Conservation (phyloP, 805 yeast species). For the Candida ovalis region DNA sequence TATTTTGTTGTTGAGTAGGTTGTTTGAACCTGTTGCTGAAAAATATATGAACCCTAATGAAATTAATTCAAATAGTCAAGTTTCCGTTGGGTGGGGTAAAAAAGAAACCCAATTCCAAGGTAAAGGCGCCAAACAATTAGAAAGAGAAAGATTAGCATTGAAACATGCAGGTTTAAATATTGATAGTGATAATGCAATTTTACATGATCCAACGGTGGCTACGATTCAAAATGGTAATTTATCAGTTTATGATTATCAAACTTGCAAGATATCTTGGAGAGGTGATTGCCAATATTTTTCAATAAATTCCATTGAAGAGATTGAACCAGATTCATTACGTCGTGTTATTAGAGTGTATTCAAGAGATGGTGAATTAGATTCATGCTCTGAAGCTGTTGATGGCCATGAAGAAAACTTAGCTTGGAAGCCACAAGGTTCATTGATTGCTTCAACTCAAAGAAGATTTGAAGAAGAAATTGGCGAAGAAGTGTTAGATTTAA, state of each 20-base stretch:
- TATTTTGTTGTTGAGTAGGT: constrained; percentile 63
- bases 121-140: constrained; percentile 78
- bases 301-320: constrained; percentile 57
- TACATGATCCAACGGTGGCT: constrained; percentile 87
- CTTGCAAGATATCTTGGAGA: constrained; percentile 75
- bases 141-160: constrained; percentile 55
- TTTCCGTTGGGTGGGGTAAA: constrained; percentile 98
- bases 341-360: constrained; percentile 81
- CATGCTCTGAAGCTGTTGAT: constrained; percentile 87
- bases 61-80: constrained; percentile 69
- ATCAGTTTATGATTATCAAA: constrained; percentile 49
- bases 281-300: constrained; percentile 89
- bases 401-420: constrained; percentile 68
- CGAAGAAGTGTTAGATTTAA: constrained; percentile 46
- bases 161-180: constrained; percentile 66
- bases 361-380: constrained; percentile 72
- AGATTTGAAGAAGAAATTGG: constrained; percentile 48
- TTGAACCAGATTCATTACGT: constrained; percentile 42
- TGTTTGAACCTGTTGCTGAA: constrained; percentile 78
- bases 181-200: constrained; percentile 47
- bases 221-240: constrained; percentile 65
- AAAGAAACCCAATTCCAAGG: constrained; percentile 96
- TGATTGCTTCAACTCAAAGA: constrained; percentile 80
- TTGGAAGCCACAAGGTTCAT: constrained; percentile 91
- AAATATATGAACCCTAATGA: constrained; percentile 56